Percentiles rank a stretch among this genome's conserved stretches.
Evolutionary conservation across 306 rosid species (phyloP).

Genomic region (Quercus alba): DNA sequence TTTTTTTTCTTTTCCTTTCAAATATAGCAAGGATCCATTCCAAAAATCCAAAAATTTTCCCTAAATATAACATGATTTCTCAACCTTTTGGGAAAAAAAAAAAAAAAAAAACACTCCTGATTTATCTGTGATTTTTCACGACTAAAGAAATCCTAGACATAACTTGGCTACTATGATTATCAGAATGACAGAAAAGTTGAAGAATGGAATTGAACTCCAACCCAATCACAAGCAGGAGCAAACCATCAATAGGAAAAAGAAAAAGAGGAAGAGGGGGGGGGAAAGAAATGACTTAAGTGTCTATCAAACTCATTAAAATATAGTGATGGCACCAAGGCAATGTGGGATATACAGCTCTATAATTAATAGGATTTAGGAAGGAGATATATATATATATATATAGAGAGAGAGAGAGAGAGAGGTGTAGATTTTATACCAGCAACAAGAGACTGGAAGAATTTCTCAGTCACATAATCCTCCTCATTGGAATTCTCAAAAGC

Average conservation of each 20-base stretch:
- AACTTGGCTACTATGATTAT: slow-evolving; percentile 10
- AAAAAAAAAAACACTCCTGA: background rate
- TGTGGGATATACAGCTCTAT: slow-evolving; percentile 11
- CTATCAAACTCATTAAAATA: slow-evolving; percentile 4
- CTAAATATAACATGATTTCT: background rate
- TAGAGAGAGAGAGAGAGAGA: slow-evolving; percentile 19
- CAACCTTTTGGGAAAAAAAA: background rate
- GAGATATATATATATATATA: no score
- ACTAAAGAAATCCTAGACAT: background rate
- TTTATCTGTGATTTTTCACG: background rate
- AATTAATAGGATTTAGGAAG: background rate
- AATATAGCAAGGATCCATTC: no score
- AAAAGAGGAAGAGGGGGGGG: background rate
- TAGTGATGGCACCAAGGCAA: background rate
- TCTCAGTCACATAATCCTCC: slow-evolving; percentile 99
- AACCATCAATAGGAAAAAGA: background rate
- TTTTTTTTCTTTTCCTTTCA: no score
- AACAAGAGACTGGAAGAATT: slow-evolving; percentile 94
- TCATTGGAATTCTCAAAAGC: slow-evolving; percentile 97
- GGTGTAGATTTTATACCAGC: slow-evolving; percentile 63
- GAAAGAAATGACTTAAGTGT: slow-evolving; percentile 1
- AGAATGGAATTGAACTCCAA: background rate
- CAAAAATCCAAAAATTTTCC: no score
- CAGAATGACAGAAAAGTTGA: slow-evolving; percentile 5
- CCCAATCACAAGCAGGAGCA: background rate